Conservation (phyloP, 2,329 filamentous ascomycete species). For the Colletotrichum tropicale region DNA sequence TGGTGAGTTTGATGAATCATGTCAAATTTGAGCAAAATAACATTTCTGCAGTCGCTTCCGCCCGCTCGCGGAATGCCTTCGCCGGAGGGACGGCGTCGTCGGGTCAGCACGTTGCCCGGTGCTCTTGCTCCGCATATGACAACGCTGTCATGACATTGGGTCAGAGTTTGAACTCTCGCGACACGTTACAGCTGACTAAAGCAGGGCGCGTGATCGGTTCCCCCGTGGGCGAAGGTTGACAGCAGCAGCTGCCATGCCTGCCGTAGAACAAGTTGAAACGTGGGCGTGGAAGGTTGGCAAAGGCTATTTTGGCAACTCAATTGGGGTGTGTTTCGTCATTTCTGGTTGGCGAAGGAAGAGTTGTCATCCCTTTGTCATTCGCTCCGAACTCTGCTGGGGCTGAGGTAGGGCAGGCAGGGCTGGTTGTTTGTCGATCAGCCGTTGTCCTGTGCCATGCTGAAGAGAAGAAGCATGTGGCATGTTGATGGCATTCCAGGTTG, state of each 20-base stretch:
- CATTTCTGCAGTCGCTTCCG: background rate
- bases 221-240: background rate
- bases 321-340: background rate
- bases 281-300: background rate
- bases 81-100: background rate
- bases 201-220: background rate
- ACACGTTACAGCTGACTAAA: background rate
- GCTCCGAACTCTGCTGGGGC: background rate
- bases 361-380: constrained; percentile 6
- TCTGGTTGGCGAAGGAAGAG: background rate
- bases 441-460: background rate
- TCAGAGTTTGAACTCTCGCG: constrained; percentile 1
- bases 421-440: background rate
- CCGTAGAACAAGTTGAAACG: constrained; percentile 10
- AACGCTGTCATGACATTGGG: background rate
- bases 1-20: background rate
- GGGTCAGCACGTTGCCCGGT: background rate
- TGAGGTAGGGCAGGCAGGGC: background rate
- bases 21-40: background rate
- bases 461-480: background rate
- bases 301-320: constrained; percentile 1
- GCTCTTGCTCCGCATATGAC: background rate
- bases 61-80: background rate
- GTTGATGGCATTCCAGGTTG: background rate
- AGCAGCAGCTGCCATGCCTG: background rate